Evolutionary conservation across 768 basidiomycete species (phyloP), one percentile per base, ranked within the genome.

Genomic region (Leccinum disarticulatum): DNA sequence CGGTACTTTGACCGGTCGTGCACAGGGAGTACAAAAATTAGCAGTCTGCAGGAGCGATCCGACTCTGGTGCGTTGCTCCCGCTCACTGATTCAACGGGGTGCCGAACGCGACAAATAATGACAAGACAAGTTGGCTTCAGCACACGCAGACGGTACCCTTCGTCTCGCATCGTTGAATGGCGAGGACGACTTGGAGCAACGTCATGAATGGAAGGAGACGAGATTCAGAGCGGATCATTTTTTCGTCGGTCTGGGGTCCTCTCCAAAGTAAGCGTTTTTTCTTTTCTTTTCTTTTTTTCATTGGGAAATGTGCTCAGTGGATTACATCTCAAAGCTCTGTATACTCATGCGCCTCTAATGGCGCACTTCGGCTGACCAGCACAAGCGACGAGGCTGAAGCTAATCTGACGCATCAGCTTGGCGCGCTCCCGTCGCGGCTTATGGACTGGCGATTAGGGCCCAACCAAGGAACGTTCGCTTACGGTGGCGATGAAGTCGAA

Each of bases 401-500:
- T 48, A 13, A 22, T 14, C 68, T 15, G 46, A 69, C 11, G 51
- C 74, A 65, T 19, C 61, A 67, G 43, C 69, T 76, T 57, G 76
- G 79, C 7, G 77, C 76, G 9, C 80, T 93, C 50, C 91, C 91
- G 3, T 85, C 81, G 60, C 85, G 88, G 22, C 77, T 94, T n/a
- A 76, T 74, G 50, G 84, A 83, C 56, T 91, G 90, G 88, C 79
- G 80, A 33, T 66, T 91, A 25, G 83, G 85, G 1, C 68, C 75
- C 17, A 76, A 82, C 59, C 75, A 74, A 3, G 69, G 78, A 36
- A 81, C 80, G 0, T 93, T 95, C 75, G 81, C 86, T 2, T 94
- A 93, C 61, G 93, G 88, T 13, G 93, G 93, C 3, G 86, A 93
- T 62, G 93, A 95, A 73, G 90, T 95, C 17, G 90, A 93, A 58